Evolutionary conservation across 805 yeast genomes (phyloP), one percentile per base, ranked within the genome.

Genomic region (Yarrowia sp.): DNA sequence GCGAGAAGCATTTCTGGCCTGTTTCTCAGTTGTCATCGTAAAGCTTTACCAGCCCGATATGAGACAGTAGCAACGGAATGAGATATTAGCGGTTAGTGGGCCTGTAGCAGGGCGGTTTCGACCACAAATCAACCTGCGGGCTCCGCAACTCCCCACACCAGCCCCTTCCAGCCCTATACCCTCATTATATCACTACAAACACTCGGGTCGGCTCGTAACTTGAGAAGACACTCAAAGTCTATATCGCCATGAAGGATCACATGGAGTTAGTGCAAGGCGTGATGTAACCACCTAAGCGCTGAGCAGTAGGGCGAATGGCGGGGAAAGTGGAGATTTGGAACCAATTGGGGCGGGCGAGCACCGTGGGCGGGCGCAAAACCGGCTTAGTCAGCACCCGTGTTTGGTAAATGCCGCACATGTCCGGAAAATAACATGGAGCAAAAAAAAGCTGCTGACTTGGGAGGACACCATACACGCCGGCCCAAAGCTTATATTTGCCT

Each of bases 371-470:
- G 1, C 2, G 10, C 7, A 15, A 24, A 24, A 15, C 1, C 6
- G 17, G 53, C 38, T 33, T 24, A 46, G 34, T 24, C 24, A 46
- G 7, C 52, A 1, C 19, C 19, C 3, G 20, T 15, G 9, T 9
- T n/a, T 6, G 38, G 13, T 9, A 52, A 52, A 52, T 52, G 58
- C 58, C 58, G 58, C 58, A 52, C 58, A 52, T 52, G 43, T 38
- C 43, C 58, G 43, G 55, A 50, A 52, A 52, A 52, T 52, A 52
- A 52, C 56, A 52, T 52, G 56, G 56, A 52, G 56, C 56, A 52
- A 46, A 46, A 46, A 52, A 52, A 52, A 52, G 58, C 58, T 52
- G 58, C 43, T 52, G 58, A 52, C 58, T 52, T 36, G 58, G 58
- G 43, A 38, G 58, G 56, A 52, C 56, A 52, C 56, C 56, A 52